Percentiles rank a stretch among this genome's conserved stretches.
Evolutionary conservation across 2,329 filamentous ascomycete genomes (phyloP).

Genomic region (Fonsecaea monophora): DNA sequence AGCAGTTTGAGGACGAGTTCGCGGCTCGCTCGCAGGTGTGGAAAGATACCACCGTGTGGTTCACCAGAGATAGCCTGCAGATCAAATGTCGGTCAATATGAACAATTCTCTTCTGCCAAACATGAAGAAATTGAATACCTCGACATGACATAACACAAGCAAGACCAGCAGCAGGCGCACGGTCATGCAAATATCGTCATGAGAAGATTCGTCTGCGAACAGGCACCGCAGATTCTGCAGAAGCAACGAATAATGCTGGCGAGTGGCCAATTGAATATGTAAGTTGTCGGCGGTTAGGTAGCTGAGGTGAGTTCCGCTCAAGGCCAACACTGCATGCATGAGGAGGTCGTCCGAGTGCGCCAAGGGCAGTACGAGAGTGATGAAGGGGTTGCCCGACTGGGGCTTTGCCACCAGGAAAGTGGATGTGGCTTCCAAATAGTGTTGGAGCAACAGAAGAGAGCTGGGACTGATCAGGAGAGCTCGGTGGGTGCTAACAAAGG

Average conservation of each 20-base stretch:
- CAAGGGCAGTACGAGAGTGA: slow-evolving; percentile 27
- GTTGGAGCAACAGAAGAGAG: slow-evolving; percentile 21
- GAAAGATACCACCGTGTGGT: slow-evolving; percentile 31
- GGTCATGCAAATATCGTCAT: slow-evolving; percentile 10
- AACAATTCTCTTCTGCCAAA: not conserved
- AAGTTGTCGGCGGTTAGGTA: slow-evolving; percentile 5
- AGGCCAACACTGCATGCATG: slow-evolving; percentile 29
- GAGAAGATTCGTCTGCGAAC: slow-evolving; percentile 16
- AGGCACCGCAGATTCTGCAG: slow-evolving; percentile 21
- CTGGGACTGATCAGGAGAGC: slow-evolving; percentile 7
- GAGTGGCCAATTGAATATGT: slow-evolving; percentile 11
- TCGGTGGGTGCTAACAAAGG: slow-evolving; percentile 22
- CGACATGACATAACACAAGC: slow-evolving; percentile 27
- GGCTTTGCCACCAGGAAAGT: slow-evolving; percentile 15
- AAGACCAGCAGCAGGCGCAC: slow-evolving; percentile 26
- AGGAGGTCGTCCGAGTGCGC: slow-evolving; percentile 28
- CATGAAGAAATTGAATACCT: slow-evolving; percentile 16
- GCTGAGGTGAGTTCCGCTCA: slow-evolving; percentile 27
- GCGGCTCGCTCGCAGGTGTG: slow-evolving; percentile 34
- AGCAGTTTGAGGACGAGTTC: slow-evolving; percentile 27
- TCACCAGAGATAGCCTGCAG: slow-evolving; percentile 34
- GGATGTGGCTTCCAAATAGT: slow-evolving; percentile 24
- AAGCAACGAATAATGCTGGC: slow-evolving; percentile 23
- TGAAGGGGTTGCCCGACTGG: slow-evolving; percentile 22
- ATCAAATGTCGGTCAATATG: not conserved